These are phyloP conservation scores for Lichtheimia ornata DNA, from an alignment of 371 early-diverging fungal genomes.

Conservation along the genomic window DNA sequence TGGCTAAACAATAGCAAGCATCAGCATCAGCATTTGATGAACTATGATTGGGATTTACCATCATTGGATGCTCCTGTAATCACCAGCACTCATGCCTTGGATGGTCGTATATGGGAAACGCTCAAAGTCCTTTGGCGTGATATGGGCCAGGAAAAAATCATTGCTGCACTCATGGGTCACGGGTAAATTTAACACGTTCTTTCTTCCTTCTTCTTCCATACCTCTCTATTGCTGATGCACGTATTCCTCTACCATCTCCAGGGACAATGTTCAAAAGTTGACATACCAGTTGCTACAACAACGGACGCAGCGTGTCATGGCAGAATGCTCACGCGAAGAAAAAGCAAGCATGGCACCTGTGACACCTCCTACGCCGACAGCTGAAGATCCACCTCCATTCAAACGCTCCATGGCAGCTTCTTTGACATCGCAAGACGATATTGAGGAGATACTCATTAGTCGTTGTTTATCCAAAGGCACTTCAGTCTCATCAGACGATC, in stretches of 20 bases:
- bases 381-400: neutral
- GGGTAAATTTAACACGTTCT: slow-evolving; percentile 14
- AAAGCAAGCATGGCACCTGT: slow-evolving; percentile 1
- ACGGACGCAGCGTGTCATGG: slow-evolving; percentile 4
- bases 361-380: neutral
- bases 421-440: neutral
- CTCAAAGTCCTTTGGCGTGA: slow-evolving; percentile 45
- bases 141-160: slow-evolving; percentile 27
- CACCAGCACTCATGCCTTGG: slow-evolving; percentile 17
- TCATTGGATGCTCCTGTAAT: slow-evolving; percentile 17
- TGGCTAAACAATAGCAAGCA: slow-evolving; percentile 21
- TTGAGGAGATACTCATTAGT: neutral
- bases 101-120: slow-evolving; percentile 42
- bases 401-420: neutral
- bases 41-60: neutral
- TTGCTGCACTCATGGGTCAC: slow-evolving; percentile 21
- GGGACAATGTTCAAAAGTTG: slow-evolving; percentile 38
- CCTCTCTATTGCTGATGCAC: neutral
- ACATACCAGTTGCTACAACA: slow-evolving; percentile 30
- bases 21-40: too few relatives aligned
- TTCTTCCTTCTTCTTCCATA: neutral
- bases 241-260: slow-evolving; percentile 7
- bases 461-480: slow-evolving; percentile 3
- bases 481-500: neutral
- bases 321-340: neutral